Evolutionary conservation across 1,284 basidiomycete species (phyloP), one percentile per base, ranked within the genome.

Genomic region (Cutaneotrichosporon sp.): DNA sequence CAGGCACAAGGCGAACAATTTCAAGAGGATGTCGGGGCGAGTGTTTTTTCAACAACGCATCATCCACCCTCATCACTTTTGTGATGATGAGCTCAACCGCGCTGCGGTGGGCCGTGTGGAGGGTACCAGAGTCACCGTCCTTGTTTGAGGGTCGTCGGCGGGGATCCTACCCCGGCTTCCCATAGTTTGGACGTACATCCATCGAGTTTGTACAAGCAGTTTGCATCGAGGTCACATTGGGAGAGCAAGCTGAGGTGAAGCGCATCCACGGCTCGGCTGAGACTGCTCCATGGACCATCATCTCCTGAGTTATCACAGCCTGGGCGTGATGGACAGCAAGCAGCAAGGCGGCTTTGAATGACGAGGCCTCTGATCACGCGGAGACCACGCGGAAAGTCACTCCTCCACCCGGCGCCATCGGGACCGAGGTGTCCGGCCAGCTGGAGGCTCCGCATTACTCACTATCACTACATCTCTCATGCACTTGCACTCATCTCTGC

Each of bases 141-240:
- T 72, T 55, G 75, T 76, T 76, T 76, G 75, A 76, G 75, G 75
- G 75, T 75, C 71, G 72, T 66, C 70, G 70, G 68, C 59, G 71
- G 71, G 64, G 56, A 55, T 53, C 56, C 57, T 58, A 75, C 69
- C 65, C 63, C 66, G 73, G 65, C 69, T 63, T 76, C 75, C 75
- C 73, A 76, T 76, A 76, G 72, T 70, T 72, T 72, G 71, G 75
- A 76, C 71, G 61, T 31, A 76, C 70, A 76, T 72, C 58, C 50
- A 31, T 55, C 42, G 2, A 18, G 18, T 16, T 46, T 46, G 14
- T 18, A 46, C 18, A 18, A 46, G 42, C 16, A n/a, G 42, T n/a
- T 18, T 46, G 42, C 42, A 46, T 18, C 14, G 16, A 13, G 16
- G 11, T 13, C 10, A 13, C 14, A 13, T 13, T 42, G 5, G 11